Evolutionary conservation across 2,329 filamentous ascomycete species (phyloP).

Genomic region (Fusarium sp.): DNA sequence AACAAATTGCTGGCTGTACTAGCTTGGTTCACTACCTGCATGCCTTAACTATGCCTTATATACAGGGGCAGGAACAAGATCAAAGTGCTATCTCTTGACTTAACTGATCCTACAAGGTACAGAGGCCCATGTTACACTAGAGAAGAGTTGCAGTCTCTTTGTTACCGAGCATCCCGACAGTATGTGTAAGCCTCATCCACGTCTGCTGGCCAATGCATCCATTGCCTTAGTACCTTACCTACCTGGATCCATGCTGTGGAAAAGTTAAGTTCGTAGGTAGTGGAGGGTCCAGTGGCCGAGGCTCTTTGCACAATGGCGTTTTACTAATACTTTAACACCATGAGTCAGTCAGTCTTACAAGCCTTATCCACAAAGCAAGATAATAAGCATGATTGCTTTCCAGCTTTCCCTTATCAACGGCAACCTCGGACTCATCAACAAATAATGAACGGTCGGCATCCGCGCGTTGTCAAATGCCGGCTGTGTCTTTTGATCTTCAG

Average conservation of each 20-base stretch:
- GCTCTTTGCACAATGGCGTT: conserved; percentile 21
- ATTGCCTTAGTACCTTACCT: neutral
- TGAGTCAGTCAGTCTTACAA: neutral
- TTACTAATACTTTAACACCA: neutral
- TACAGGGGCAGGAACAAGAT: neutral
- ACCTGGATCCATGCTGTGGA: neutral
- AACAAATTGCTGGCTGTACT: neutral
- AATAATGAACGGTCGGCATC: conserved; percentile 6
- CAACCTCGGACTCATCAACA: conserved; percentile 29
- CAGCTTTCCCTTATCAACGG: conserved; percentile 18
- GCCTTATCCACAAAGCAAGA: neutral
- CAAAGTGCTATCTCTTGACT: neutral
- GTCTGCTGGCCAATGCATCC: neutral
- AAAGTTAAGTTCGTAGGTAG: neutral
- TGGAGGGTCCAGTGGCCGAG: neutral
- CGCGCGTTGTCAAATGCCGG: conserved; percentile 14
- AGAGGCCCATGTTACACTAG: neutral
- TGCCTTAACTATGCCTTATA: neutral
- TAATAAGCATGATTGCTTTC: conserved; percentile 13
- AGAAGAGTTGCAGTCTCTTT: neutral
- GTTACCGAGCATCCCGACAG: conserved; percentile 17
- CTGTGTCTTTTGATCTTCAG: conserved; percentile 20
- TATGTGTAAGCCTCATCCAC: conserved; percentile 20
- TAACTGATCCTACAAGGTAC: neutral
- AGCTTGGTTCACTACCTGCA: neutral